Evolutionary conservation across 2,329 filamentous ascomycete genomes (phyloP).

Genomic region (Fusarium pilosicola): DNA sequence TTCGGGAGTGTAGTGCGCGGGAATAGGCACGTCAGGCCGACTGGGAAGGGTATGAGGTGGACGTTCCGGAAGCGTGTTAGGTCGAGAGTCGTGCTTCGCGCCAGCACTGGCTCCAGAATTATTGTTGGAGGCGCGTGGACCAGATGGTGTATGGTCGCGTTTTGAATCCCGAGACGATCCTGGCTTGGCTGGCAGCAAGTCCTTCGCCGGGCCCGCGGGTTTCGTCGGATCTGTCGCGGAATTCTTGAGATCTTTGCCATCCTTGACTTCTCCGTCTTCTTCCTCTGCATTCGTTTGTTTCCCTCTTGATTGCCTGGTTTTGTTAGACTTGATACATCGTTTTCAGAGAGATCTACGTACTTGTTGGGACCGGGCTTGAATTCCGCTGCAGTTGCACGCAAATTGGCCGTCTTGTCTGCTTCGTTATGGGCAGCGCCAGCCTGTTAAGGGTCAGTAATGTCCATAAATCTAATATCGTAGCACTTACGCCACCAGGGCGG

Average conservation of each 20-base stretch:
- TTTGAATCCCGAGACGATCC: conserved; percentile 44
- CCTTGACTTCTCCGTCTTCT: conserved; percentile 79
- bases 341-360: conserved; percentile 42
- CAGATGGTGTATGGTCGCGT: conserved; percentile 37
- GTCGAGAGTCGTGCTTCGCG: conserved; percentile 43
- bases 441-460: conserved; percentile 40
- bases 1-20: conserved; percentile 58
- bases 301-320: conserved; percentile 17
- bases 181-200: conserved; percentile 49
- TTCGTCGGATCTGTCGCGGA: conserved; percentile 27
- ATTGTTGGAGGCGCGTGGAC: conserved; percentile 43
- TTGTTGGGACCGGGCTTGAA: conserved; percentile 66
- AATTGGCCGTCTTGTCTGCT: conserved; percentile 52
- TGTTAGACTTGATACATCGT: conserved; percentile 12
- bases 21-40: conserved; percentile 67
- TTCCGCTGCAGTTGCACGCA: conserved; percentile 69
- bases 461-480: neutral
- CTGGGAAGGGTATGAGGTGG: conserved; percentile 60
- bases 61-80: conserved; percentile 52
- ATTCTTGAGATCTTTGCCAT: conserved; percentile 55
- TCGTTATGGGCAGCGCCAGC: conserved; percentile 45
- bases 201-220: conserved; percentile 41
- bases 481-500: conserved; percentile 68
- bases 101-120: conserved; percentile 27
- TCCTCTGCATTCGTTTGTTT: conserved; percentile 57